These are phyloP conservation scores for Paraphaeosphaeria minitans DNA, from an alignment of 2,329 filamentous ascomycete species.

Conservation along the genomic window DNA sequence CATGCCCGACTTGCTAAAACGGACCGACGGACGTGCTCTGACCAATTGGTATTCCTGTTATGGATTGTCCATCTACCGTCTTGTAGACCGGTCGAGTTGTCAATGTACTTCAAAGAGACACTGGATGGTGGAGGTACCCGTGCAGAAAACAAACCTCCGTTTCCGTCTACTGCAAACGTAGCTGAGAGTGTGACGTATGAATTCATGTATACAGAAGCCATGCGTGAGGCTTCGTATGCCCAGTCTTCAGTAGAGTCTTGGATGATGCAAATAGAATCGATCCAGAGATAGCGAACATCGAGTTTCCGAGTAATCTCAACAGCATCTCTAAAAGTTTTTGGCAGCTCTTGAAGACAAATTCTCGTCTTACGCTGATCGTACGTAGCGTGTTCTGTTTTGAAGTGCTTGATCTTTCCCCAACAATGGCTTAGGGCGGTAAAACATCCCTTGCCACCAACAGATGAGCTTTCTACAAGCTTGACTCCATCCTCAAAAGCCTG, in stretches of 20 bases:
- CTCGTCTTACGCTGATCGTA: neutral
- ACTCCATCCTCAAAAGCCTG: neutral
- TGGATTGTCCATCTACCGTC: neutral
- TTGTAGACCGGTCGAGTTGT: neutral
- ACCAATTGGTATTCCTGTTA: neutral
- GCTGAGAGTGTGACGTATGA: neutral
- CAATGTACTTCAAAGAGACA: neutral
- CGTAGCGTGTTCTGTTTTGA: neutral
- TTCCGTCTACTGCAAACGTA: neutral
- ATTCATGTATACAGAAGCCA: neutral
- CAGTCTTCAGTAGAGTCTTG: neutral
- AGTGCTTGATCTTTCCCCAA: neutral
- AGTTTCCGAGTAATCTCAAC: neutral
- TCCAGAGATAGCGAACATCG: neutral
- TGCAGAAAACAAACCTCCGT: neutral
- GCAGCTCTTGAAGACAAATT: neutral
- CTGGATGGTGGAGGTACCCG: neutral
- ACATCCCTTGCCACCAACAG: neutral
- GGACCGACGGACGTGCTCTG: neutral
- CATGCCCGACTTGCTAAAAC: neutral
- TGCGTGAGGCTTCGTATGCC: neutral
- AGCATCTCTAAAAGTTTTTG: neutral
- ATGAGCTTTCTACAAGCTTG: neutral
- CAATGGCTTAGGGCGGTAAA: neutral
- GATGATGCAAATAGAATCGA: neutral